Conservation (phyloP, 345 rosid genomes). For the Boechera divaricarpa region DNA sequence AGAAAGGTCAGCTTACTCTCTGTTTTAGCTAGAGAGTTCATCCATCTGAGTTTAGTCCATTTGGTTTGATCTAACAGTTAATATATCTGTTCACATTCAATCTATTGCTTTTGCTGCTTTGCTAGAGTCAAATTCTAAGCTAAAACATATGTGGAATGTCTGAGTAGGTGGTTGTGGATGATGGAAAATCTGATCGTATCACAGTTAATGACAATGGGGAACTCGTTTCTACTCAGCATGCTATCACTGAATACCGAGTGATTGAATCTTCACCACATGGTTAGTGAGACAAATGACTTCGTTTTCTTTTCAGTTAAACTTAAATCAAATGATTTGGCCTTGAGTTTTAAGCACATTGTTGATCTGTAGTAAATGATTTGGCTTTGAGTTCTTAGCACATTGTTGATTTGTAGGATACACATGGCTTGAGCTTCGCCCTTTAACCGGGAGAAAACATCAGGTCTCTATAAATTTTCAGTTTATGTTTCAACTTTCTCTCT, state of each 20-base stretch:
- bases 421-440: slow-evolving; percentile 88
- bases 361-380: slow-evolving; percentile 47
- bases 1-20: slow-evolving; percentile 65
- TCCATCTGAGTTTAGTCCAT: slow-evolving; percentile 1
- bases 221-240: slow-evolving; percentile 67
- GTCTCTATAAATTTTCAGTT: slow-evolving; percentile 45
- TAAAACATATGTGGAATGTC: slow-evolving; percentile 11
- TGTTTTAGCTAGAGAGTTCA: not conserved
- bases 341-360: slow-evolving; percentile 8
- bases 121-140: slow-evolving; percentile 8
- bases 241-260: slow-evolving; percentile 81
- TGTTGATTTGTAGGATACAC: slow-evolving; percentile 67
- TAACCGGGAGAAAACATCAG: slow-evolving; percentile 98
- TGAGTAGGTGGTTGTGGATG: slow-evolving; percentile 73
- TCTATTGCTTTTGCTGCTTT: slow-evolving; percentile 10
- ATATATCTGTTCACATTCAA: not conserved
- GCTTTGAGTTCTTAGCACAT: not conserved
- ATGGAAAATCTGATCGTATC: slow-evolving; percentile 92
- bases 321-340: not conserved
- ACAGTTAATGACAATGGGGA: slow-evolving; percentile 59
- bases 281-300: slow-evolving; percentile 43
- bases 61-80: slow-evolving; percentile 1
- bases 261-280: slow-evolving; percentile 68
- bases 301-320: not conserved
- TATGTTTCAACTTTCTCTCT: slow-evolving; percentile 13